Base-by-base conservation (phyloP, 352 stramenopile genomes). In the Phytophthora melonis region DNA sequence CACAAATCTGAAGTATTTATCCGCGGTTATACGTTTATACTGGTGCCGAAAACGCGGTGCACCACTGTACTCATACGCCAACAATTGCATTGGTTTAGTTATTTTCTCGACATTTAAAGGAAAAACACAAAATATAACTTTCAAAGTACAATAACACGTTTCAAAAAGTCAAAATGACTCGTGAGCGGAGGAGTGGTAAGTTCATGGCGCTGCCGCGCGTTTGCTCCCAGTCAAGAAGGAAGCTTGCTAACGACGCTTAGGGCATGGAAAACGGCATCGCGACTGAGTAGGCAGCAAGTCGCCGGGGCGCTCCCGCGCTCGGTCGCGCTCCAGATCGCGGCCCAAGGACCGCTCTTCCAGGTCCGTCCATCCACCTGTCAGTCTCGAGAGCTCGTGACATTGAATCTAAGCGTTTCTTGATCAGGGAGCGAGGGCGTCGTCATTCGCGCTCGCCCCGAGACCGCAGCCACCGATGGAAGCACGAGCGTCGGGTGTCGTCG, bases 281-380 rank as follows among this genome's bases (percentile, higher is more conserved):
- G 47, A 53, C 25, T 72, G 52, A 75, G 66, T 73, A 83, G 75
- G 25, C 25, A 68, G 69, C 52, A 61, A 58, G 53, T 78, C 78
- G 18, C 72, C 68, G 7, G 67, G 66, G 55, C 61, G 60, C 49
- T 49, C 39, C 34, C 55, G 49, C 19, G 61, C 41, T 21, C 69
- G 60, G 18, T 77, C 70, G 36, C 75, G 73, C 21, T 80, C 63
- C 9, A 65, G 66, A 16, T 78, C 74, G 56, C 67, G 63, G 27
- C 80, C 77, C 5, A 79, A 72, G 56, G 63, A 63, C 19, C 36
- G 58, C 43, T 67, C 56, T 1, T 50, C 47, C 25, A 76, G 62
- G 67, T 76, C 19, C 34, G 63, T 71, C 19, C 2, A 49, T 16
- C 18, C 25, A 7, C 25, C 18, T 34, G 39, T 43, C 34, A 43